phyloP scores from a whole-genome alignment of 2,329 filamentous ascomycete genomes.

The Phyllosticta paracitricarpa region DNA sequence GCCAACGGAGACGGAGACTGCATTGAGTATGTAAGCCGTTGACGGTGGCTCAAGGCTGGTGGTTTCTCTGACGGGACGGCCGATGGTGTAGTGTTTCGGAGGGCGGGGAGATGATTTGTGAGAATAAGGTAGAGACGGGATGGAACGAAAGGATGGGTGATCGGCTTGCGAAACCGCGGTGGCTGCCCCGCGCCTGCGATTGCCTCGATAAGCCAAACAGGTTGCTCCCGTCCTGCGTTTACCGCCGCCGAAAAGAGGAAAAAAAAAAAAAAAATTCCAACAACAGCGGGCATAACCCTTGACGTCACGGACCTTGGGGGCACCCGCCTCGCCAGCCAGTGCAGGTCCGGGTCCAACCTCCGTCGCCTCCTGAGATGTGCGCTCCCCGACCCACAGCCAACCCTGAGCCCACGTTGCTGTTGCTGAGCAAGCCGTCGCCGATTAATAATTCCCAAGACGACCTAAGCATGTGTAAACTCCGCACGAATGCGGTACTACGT shows the following conservation, averaged over 20 bases:
- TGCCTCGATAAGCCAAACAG: background rate
- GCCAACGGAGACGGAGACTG: background rate
- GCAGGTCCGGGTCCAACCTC: background rate
- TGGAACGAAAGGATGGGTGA: background rate
- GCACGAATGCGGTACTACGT: background rate
- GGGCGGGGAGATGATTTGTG: background rate
- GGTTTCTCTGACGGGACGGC: background rate
- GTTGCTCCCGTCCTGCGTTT: background rate
- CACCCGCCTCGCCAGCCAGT: too few relatives aligned
- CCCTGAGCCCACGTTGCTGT: background rate
- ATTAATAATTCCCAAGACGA: background rate
- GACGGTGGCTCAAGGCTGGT: background rate
- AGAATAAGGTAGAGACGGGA: background rate
- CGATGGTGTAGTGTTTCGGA: background rate
- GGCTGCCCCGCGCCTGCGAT: background rate
- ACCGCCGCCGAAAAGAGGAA: too few relatives aligned
- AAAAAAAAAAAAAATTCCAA: background rate
- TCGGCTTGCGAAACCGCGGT: background rate
- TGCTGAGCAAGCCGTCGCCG: background rate
- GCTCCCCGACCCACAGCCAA: background rate
- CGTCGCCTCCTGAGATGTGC: background rate
- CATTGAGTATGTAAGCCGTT: background rate
- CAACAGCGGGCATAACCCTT: background rate
- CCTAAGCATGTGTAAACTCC: background rate
- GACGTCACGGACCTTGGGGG: background rate